Conservation (phyloP, 2,329 filamentous ascomycete species). For the Lasiodiplodia citricola region DNA sequence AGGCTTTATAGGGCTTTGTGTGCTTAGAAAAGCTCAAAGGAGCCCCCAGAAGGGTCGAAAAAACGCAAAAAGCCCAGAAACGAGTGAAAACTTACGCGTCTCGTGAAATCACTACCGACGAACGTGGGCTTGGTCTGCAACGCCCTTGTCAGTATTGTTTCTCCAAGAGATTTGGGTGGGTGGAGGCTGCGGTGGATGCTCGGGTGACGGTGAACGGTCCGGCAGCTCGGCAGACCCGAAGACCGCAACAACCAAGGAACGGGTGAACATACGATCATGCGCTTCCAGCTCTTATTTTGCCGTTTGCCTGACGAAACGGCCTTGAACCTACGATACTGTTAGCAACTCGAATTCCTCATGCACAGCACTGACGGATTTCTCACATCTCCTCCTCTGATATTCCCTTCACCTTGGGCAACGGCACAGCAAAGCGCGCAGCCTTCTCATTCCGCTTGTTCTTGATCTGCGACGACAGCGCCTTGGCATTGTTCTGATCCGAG, state of each 20-base stretch:
- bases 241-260: too few species aligned
- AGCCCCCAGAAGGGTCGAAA: too few species aligned
- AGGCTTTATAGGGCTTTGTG: too few species aligned
- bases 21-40: too few species aligned
- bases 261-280: slow-evolving; percentile 52
- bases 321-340: slow-evolving; percentile 64
- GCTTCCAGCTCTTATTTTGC: slow-evolving; percentile 75
- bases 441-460: slow-evolving; percentile 93
- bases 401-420: slow-evolving; percentile 81
- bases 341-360: too few species aligned
- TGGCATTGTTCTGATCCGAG: slow-evolving; percentile 68
- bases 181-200: too few species aligned
- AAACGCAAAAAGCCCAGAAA: too few species aligned
- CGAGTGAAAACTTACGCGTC: slow-evolving; percentile 51
- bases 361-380: too few species aligned
- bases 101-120: slow-evolving; percentile 88
- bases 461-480: slow-evolving; percentile 82
- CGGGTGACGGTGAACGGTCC: too few species aligned
- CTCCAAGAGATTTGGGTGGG: too few species aligned
- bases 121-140: slow-evolving; percentile 76
- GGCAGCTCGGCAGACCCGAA: too few species aligned
- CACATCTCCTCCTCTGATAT: slow-evolving; percentile 93
- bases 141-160: too few species aligned
- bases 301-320: slow-evolving; percentile 97
- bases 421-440: slow-evolving; percentile 90